These are phyloP conservation scores for Triticum timopheevii DNA, from an alignment of 176 grass and related monocot species.

Conservation along the genomic window DNA sequence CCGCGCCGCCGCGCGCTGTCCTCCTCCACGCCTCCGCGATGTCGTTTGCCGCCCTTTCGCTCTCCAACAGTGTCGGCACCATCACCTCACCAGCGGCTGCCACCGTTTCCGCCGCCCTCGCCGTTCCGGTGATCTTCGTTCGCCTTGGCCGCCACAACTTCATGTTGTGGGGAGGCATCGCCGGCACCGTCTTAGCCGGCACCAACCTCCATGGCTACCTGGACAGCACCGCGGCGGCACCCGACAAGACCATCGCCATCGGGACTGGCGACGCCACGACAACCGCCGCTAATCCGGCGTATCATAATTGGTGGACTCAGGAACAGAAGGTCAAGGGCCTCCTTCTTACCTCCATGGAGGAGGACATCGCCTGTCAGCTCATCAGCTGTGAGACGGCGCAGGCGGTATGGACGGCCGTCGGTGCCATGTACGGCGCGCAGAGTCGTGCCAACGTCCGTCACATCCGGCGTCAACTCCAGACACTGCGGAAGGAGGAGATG, in stretches of 20 bases:
- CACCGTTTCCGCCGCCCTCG: not conserved
- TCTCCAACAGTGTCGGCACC: not conserved
- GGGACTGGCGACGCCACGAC: not conserved
- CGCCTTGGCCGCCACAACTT: not conserved
- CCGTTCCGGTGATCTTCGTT: not conserved
- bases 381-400: not conserved
- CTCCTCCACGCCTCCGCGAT: not conserved
- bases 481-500: not conserved
- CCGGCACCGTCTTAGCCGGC: not conserved
- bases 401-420: not conserved
- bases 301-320: not conserved
- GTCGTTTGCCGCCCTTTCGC: not conserved
- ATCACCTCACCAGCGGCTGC: not conserved
- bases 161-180: not conserved
- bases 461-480: not conserved
- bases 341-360: not conserved
- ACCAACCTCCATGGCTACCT: not conserved
- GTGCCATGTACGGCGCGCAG: not conserved
- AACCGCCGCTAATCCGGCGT: not conserved
- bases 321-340: not conserved
- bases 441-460: not conserved
- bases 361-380: not conserved
- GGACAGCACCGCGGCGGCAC: not conserved
- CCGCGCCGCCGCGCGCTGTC: too few species aligned
- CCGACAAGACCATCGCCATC: not conserved